A percentile compares a stretch with the other conserved stretches of the same genome.
These are phyloP conservation scores for Amniculicola lignicola DNA, from an alignment of 495 filamentous ascomycete genomes.

Conservation along the genomic window DNA sequence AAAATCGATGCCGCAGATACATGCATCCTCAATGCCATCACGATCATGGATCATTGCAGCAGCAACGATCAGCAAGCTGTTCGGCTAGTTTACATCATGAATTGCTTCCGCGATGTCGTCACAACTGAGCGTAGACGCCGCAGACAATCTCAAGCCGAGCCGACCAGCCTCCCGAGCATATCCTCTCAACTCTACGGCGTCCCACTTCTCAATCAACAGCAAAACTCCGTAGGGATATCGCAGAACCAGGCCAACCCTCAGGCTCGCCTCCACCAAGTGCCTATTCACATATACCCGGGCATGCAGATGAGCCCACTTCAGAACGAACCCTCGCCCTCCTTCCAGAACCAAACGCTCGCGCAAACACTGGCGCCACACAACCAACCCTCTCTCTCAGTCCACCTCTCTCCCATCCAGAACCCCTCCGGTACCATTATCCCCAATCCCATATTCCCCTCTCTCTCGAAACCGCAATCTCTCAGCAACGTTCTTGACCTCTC, in stretches of 20 bases:
- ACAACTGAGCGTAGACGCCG: constrained; percentile 41
- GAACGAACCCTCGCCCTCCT: not conserved
- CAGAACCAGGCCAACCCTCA: not conserved
- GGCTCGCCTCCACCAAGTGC: constrained; percentile 19
- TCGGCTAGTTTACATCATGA: constrained; percentile 62
- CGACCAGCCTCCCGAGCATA: constrained; percentile 18
- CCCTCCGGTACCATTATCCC: not conserved
- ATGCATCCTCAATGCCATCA: constrained; percentile 57
- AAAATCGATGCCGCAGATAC: constrained; percentile 53
- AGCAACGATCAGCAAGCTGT: constrained; percentile 62
- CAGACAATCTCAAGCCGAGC: constrained; percentile 33
- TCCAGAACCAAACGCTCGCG: not conserved
- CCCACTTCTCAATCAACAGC: not conserved
- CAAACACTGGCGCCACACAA: not conserved
- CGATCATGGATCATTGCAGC: constrained; percentile 59
- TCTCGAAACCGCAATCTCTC: constrained; percentile 36
- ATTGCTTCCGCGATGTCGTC: constrained; percentile 58
- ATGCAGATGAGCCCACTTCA: constrained; percentile 16
- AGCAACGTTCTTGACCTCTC: constrained; percentile 51
- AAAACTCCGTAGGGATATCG: not conserved
- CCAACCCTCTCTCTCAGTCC: constrained; percentile 14
- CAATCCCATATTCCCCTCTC: not conserved
- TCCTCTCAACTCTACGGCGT: constrained; percentile 21
- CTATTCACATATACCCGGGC: constrained; percentile 27
- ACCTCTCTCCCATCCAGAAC: constrained; percentile 20